Base-by-base conservation (phyloP, 108 stramenopile species). In the Pseudonitzschia delicatissima region DNA sequence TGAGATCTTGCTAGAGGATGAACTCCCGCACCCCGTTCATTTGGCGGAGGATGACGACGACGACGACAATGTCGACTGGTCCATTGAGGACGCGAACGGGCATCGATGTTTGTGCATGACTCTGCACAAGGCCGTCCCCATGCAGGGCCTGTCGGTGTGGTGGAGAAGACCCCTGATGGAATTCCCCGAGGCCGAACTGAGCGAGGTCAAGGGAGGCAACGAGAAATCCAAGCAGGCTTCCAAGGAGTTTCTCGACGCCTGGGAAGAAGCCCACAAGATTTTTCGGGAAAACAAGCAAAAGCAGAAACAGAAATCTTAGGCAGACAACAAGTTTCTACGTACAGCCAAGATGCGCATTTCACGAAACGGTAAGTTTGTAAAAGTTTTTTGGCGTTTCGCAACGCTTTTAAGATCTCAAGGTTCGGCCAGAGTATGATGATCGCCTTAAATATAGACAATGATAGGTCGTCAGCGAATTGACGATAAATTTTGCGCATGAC, bases 101-200 rank as follows among this genome's bases (percentile, higher is more conserved):
- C 21, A 26, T 0, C 58, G 66, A 28, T 81, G 44, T 62, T 31
- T 81, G 3, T 18, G 42, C 23, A 20, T 84, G 6, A 77, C 76
- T 3, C 32, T 84, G 33, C 47, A 57, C 47, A 84, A 84, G 66
- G 82, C 82, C 8, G 72, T 71, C 64, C 82, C 82, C 0, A 84
- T 84, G 79, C 44, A 67, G 31, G 82, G 77, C n/a, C 9, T 84
- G 27, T 67, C 61, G 18, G n/a, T 80, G 17, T 78, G 79, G 77
- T 84, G 82, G 82, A 74, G 73, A 53, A 64, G 77, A 3, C 82
- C 82, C 0, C 45, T 84, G 5, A 18, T 63, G 42, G 39, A 67
- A 32, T 76, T 77, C 37, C 62, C 63, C 12, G 79, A 78, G 69
- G 64, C 67, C 8, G 62, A 61, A 5, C 32, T 60, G 0, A 45